phyloP scores from a whole-genome alignment of 2,329 filamentous ascomycete species.

The Knufia fluminis region DNA sequence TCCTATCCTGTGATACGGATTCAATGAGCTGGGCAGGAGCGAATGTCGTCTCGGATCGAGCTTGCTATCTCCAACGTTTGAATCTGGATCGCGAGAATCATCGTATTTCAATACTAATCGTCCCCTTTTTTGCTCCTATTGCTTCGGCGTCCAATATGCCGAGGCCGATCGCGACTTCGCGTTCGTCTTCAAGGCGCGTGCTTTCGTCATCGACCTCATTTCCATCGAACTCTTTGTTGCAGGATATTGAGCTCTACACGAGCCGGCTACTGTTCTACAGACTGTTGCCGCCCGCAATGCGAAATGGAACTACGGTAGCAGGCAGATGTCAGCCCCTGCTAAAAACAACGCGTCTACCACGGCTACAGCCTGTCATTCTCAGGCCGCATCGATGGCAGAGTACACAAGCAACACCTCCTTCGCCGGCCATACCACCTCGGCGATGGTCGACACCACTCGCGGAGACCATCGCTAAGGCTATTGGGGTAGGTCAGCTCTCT shows the following conservation, averaged over 20 bases:
- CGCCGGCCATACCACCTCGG: constrained; percentile 32
- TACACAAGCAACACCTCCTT: constrained; percentile 5
- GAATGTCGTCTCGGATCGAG: no score
- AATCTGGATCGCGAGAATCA: no score
- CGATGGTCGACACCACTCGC: constrained; percentile 90
- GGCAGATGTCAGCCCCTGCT: not conserved
- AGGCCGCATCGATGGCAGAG: constrained; percentile 6
- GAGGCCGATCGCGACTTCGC: no score
- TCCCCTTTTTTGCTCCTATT: no score
- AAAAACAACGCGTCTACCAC: not conserved
- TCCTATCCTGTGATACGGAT: no score
- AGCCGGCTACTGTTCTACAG: not conserved
- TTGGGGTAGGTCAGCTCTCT: constrained; percentile 51
- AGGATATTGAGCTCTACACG: not conserved
- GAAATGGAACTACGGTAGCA: constrained; percentile 2
- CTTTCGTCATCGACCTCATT: not conserved
- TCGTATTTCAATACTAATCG: no score
- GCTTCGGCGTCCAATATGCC: no score
- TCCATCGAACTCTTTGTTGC: not conserved
- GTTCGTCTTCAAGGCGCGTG: not conserved
- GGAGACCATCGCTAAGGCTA: constrained; percentile 76
- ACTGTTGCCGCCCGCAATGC: not conserved
- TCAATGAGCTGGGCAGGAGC: no score
- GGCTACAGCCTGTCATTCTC: not conserved
- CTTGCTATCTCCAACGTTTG: no score